These are phyloP conservation scores for Mycena crocata DNA, from an alignment of 768 basidiomycete genomes.

Conservation along the genomic window DNA sequence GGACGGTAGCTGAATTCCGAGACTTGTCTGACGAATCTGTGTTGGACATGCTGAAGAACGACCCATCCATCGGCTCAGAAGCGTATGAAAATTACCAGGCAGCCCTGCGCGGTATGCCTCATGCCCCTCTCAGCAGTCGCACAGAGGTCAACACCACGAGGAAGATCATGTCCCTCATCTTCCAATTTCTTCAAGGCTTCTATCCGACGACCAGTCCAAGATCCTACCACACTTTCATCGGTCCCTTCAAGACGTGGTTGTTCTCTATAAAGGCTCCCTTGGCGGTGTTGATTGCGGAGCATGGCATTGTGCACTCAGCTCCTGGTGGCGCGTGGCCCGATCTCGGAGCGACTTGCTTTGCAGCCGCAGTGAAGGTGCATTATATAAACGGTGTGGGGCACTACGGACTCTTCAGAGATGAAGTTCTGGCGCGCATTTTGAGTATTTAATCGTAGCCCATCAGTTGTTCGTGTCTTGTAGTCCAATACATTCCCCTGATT, in stretches of 20 bases:
- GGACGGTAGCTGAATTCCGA: constrained; percentile 14
- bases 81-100: constrained; percentile 26
- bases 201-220: neutral
- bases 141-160: constrained; percentile 12
- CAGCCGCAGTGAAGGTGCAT: neutral
- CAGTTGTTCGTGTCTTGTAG: no score
- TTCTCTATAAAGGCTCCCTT: constrained; percentile 1
- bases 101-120: constrained; percentile 9
- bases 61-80: constrained; percentile 16
- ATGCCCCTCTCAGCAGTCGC: constrained; percentile 7
- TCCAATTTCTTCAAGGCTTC: constrained; percentile 17
- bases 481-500: no score
- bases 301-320: neutral
- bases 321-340: constrained; percentile 9
- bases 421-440: neutral
- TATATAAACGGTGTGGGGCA: constrained; percentile 14
- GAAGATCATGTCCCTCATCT: constrained; percentile 13
- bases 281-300: constrained; percentile 9
- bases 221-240: neutral
- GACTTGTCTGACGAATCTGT: constrained; percentile 13
- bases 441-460: no score
- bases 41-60: constrained; percentile 17
- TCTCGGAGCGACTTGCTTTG: constrained; percentile 9
- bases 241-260: neutral
- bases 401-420: constrained; percentile 10